Evolutionary conservation across 331 rosid species (phyloP).

Genomic region (Rosa hybrid): DNA sequence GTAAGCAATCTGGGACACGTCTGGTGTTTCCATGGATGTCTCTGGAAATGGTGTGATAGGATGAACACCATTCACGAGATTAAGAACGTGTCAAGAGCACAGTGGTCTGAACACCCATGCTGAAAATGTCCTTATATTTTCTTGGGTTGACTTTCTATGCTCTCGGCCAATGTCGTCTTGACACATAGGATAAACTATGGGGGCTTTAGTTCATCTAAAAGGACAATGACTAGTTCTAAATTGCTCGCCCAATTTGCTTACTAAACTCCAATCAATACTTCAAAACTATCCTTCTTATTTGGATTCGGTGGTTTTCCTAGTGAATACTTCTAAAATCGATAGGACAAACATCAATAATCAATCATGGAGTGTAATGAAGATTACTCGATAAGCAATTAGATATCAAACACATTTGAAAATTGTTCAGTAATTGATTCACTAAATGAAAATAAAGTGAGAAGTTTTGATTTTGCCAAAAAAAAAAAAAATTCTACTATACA

Average conservation of each 20-base stretch:
- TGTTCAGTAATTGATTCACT: too few species aligned
- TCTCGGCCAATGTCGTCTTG: not conserved
- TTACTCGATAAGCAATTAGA: not conserved
- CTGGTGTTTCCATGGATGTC: conserved; percentile 6
- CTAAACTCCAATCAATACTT: not conserved
- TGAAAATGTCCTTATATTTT: not conserved
- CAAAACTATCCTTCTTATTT: not conserved
- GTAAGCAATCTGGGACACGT: conserved; percentile 32
- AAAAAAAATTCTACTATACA: too few species aligned
- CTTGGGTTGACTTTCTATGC: not conserved
- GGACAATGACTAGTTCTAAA: not conserved
- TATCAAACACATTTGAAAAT: not conserved
- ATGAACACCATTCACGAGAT: conserved; percentile 37
- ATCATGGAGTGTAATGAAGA: not conserved
- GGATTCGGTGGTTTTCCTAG: not conserved
- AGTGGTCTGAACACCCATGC: not conserved
- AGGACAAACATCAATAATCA: not conserved
- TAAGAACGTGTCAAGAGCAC: conserved; percentile 15
- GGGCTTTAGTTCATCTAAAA: not conserved
- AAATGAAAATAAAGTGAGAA: too few species aligned
- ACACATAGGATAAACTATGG: not conserved
- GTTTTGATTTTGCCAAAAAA: too few species aligned
- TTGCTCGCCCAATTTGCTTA: not conserved
- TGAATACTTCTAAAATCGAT: not conserved
- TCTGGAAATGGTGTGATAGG: conserved; percentile 3